These are phyloP conservation scores for Rugonectria rugulosa DNA, from an alignment of 2,329 filamentous ascomycete genomes.

Conservation along the genomic window DNA sequence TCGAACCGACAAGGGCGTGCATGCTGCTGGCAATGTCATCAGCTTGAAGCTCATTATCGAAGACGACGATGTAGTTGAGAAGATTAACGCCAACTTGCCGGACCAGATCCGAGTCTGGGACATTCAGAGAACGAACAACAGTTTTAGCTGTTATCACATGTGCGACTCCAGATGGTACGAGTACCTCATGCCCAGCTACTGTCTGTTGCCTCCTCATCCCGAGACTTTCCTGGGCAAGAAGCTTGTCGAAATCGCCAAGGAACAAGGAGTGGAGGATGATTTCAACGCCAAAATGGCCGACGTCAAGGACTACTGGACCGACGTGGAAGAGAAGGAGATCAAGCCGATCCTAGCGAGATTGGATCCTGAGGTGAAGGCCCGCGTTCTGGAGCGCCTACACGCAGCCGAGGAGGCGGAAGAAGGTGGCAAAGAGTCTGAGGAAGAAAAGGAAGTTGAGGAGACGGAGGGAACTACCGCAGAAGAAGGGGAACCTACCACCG, in stretches of 20 bases:
- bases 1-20: slow-evolving; percentile 95
- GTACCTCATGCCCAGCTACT: slow-evolving; percentile 93
- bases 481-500: slow-evolving; percentile 34
- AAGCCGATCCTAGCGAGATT: slow-evolving; percentile 71
- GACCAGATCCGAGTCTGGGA: slow-evolving; percentile 96
- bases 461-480: slow-evolving; percentile 24
- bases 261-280: slow-evolving; percentile 74
- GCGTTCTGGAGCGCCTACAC: slow-evolving; percentile 70
- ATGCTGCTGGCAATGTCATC: slow-evolving; percentile 94
- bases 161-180: slow-evolving; percentile 98
- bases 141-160: slow-evolving; percentile 92
- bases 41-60: slow-evolving; percentile 96
- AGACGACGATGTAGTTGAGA: slow-evolving; percentile 84
- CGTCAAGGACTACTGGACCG: slow-evolving; percentile 81
- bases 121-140: slow-evolving; percentile 85
- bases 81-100: slow-evolving; percentile 86
- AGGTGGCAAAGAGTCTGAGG: slow-evolving; percentile 30
- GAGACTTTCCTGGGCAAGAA: slow-evolving; percentile 85
- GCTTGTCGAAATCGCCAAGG: slow-evolving; percentile 78
- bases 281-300: slow-evolving; percentile 77
- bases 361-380: slow-evolving; percentile 68
- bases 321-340: slow-evolving; percentile 81
- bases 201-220: slow-evolving; percentile 90
- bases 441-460: slow-evolving; percentile 32
- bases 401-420: slow-evolving; percentile 44